Base-by-base conservation (phyloP, 1,284 basidiomycete species). In the Trichosporon inkin region DNA sequence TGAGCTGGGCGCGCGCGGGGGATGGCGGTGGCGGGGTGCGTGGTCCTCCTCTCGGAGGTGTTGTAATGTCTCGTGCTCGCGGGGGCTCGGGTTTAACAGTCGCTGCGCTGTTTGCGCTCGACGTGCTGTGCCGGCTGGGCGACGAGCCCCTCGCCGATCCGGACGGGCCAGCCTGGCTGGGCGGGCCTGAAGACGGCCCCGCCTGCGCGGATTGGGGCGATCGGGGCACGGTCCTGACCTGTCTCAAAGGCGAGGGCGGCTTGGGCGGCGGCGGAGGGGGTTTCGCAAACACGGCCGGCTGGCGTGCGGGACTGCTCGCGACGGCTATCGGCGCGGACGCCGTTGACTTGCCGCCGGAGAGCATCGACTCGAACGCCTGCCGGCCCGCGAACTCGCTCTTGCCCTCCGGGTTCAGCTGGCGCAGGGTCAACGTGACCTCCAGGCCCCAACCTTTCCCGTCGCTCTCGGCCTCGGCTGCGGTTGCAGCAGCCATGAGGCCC, bases 361-460 rank as follows among this genome's bases (percentile, higher is more conserved):
- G 59, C 68, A 74, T 72, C 14, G 69, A 67, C 54, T 72, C 71
- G 62, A 77, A 77, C 47, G 69, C 68, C 32, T 59, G 58, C 24
- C 69, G 63, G 13, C 65, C 68, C 6, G 64, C 52, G 62, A 75
- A 75, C 52, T 71, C 70, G 36, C 53, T 60, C 55, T 71, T 74
- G 32, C 69, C 70, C 47, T 71, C 71, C 10, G 71, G 71, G 59
- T 72, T 71, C 17, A 77, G 66, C 58, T 71, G 67, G 38, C 69
- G 70, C 14, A 77, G 57, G 22, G 67, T 71, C n/a, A 77, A 57
- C 3, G 62, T 62, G 3, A 77, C 70, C 55, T 77, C 75, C 37
- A 77, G 61, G 7, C 75, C 75, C 75, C 75, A 77, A 1, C 72
- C 73, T 47, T 69, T 71, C 10, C 71, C 74, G 60, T 72, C 74